These are phyloP conservation scores for Trametes cubensis DNA, from an alignment of 768 basidiomycete genomes.

Conservation along the genomic window DNA sequence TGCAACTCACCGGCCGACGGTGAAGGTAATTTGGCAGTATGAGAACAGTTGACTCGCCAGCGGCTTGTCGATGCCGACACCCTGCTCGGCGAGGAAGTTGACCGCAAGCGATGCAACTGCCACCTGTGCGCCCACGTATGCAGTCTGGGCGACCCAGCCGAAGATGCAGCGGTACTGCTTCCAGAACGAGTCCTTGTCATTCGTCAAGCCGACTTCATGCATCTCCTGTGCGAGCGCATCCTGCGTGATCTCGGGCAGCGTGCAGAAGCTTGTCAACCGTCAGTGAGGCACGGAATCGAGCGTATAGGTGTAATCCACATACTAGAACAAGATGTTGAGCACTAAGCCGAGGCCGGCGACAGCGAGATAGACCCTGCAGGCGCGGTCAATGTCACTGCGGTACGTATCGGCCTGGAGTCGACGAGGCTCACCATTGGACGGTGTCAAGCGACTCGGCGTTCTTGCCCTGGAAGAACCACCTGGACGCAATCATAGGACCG, in stretches of 20 bases:
- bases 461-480: slow-evolving; percentile 71
- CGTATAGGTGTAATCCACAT: slow-evolving; percentile 28
- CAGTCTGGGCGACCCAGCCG: slow-evolving; percentile 73
- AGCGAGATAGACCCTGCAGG: slow-evolving; percentile 60
- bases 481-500: slow-evolving; percentile 73
- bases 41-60: slow-evolving; percentile 68
- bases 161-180: slow-evolving; percentile 72
- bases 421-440: slow-evolving; percentile 56
- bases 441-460: slow-evolving; percentile 65
- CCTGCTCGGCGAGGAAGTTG: slow-evolving; percentile 70
- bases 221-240: slow-evolving; percentile 60
- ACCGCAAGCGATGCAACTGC: slow-evolving; percentile 68
- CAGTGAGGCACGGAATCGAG: neutral
- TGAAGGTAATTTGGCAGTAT: slow-evolving; percentile 72
- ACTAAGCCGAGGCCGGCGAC: slow-evolving; percentile 63
- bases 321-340: slow-evolving; percentile 69
- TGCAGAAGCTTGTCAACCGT: slow-evolving; percentile 51
- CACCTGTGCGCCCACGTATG: slow-evolving; percentile 68
- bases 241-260: slow-evolving; percentile 71
- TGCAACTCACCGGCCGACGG: slow-evolving; percentile 52
- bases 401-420: neutral
- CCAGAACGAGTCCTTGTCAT: slow-evolving; percentile 58
- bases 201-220: slow-evolving; percentile 41
- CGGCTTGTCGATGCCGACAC: slow-evolving; percentile 52
- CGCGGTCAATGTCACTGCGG: slow-evolving; percentile 3